phyloP scores from a whole-genome alignment of 2,329 filamentous ascomycete species.

The Epichloe amarillans region DNA sequence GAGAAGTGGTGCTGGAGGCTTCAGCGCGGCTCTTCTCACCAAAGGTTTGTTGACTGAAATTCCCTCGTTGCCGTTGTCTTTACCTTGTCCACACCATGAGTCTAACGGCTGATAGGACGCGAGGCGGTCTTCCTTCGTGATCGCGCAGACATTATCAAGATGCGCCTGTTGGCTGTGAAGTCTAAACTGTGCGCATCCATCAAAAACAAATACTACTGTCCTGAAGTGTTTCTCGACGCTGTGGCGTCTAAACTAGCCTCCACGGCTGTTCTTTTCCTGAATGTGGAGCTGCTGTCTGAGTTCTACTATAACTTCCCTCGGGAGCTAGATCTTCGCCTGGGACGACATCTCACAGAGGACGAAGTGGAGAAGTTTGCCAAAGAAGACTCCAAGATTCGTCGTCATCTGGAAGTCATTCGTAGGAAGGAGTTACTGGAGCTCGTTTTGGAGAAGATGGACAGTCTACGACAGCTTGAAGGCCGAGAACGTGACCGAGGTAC shows the following conservation, averaged over 20 bases:
- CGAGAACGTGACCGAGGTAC: constrained; percentile 43
- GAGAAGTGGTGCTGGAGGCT: constrained; percentile 77
- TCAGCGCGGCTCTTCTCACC: constrained; percentile 72
- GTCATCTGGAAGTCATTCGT: constrained; percentile 82
- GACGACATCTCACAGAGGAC: constrained; percentile 61
- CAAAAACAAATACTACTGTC: constrained; percentile 92
- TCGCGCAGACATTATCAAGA: constrained; percentile 76
- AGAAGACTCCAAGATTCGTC: constrained; percentile 80
- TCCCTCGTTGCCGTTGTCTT: not conserved
- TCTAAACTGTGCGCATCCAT: constrained; percentile 75
- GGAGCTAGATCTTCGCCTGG: constrained; percentile 76
- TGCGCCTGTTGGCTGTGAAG: constrained; percentile 78
- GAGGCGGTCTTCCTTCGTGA: constrained; percentile 92
- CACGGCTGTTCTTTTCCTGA: constrained; percentile 91
- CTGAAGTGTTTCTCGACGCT: constrained; percentile 94
- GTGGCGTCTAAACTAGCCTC: constrained; percentile 89
- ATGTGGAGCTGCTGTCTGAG: constrained; percentile 90
- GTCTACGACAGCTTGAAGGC: constrained; percentile 69
- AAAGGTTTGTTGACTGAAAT: constrained; percentile 45
- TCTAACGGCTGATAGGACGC: constrained; percentile 46
- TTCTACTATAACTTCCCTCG: constrained; percentile 97
- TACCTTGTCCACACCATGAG: not conserved
- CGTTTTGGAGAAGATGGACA: constrained; percentile 92
- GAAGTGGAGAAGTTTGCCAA: constrained; percentile 84
- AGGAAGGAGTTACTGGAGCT: constrained; percentile 88